Evolutionary conservation across 768 basidiomycete genomes (phyloP).

Genomic region (Coprinopsis sp.): DNA sequence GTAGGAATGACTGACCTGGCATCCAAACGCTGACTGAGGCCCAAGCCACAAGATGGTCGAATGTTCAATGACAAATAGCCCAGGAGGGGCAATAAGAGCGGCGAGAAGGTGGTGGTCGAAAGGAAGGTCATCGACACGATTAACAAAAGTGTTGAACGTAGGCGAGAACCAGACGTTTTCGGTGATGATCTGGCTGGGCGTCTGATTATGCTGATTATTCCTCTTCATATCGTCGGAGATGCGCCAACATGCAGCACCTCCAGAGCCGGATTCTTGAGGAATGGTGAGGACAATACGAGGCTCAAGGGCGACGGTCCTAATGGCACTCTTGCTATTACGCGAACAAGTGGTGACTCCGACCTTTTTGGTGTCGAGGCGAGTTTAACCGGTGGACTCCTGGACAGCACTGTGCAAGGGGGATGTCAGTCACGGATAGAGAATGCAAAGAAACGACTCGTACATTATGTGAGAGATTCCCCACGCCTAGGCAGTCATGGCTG

Average conservation of each 20-base stretch:
- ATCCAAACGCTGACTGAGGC: conserved; percentile 44
- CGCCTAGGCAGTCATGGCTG: conserved; percentile 57
- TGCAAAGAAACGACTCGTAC: too few relatives aligned
- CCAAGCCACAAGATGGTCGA: conserved; percentile 51
- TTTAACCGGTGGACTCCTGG: conserved; percentile 41
- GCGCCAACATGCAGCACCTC: conserved; percentile 56
- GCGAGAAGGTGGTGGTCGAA: conserved; percentile 57
- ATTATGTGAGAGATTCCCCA: conserved; percentile 60
- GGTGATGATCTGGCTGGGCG: conserved; percentile 49
- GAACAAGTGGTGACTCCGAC: conserved; percentile 59
- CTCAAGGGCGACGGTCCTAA: conserved; percentile 58
- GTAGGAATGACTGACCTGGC: too few relatives aligned
- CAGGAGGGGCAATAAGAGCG: conserved; percentile 50
- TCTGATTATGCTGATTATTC: too few relatives aligned
- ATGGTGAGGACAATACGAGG: conserved; percentile 54
- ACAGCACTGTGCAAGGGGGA: too few relatives aligned
- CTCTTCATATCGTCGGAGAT: conserved; percentile 51
- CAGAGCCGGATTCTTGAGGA: conserved; percentile 60
- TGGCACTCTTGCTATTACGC: conserved; percentile 55
- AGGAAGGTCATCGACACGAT: conserved; percentile 40
- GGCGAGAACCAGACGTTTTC: conserved; percentile 63
- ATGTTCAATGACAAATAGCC: conserved; percentile 48
- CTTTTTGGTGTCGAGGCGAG: conserved; percentile 40
- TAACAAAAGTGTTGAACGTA: conserved; percentile 41
- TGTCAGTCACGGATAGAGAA: too few relatives aligned